These are phyloP conservation scores for Cryptomeria japonica DNA, from an alignment of 75 land plant genomes.

Conservation along the genomic window DNA sequence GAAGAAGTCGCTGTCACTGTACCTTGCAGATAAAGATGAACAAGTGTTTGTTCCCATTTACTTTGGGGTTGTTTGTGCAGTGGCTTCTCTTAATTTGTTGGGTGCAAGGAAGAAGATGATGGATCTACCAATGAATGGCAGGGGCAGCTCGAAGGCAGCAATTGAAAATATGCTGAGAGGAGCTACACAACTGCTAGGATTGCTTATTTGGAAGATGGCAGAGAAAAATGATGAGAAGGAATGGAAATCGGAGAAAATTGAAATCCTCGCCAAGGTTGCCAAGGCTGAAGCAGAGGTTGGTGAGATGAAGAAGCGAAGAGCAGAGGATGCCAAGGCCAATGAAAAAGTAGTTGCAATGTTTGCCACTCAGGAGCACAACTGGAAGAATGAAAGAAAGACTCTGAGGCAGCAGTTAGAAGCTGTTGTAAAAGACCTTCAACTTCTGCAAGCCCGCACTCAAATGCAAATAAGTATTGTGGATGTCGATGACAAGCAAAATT, in stretches of 20 bases:
- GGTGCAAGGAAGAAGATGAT: constrained; percentile 11
- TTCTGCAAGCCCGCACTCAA: constrained; percentile 14
- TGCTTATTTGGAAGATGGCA: constrained; percentile 38
- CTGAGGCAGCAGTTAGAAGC: constrained; percentile 63
- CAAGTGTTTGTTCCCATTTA: constrained; percentile 39
- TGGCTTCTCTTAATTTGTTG: constrained; percentile 35
- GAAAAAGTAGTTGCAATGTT: constrained; percentile 83
- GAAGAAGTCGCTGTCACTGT: neutral
- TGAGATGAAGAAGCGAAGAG: constrained; percentile 50
- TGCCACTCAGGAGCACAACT: constrained; percentile 72
- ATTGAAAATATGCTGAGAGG: constrained; percentile 40
- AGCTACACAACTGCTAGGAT: constrained; percentile 51
- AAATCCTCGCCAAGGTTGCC: constrained; percentile 30
- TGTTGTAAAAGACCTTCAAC: constrained; percentile 37
- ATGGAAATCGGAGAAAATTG: constrained; percentile 12
- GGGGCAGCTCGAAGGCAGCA: constrained; percentile 20
- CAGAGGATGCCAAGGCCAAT: constrained; percentile 88
- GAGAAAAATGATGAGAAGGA: constrained; percentile 13
- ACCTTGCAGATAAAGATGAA: constrained; percentile 15
- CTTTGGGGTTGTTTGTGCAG: constrained; percentile 62
- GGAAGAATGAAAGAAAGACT: constrained; percentile 69
- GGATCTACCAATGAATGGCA: constrained; percentile 8
- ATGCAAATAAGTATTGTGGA: neutral
- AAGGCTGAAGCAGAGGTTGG: constrained; percentile 41
- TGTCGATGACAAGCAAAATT: neutral